These are phyloP conservation scores for Quercus berberidifolia DNA, from an alignment of 306 rosid species.

Conservation along the genomic window DNA sequence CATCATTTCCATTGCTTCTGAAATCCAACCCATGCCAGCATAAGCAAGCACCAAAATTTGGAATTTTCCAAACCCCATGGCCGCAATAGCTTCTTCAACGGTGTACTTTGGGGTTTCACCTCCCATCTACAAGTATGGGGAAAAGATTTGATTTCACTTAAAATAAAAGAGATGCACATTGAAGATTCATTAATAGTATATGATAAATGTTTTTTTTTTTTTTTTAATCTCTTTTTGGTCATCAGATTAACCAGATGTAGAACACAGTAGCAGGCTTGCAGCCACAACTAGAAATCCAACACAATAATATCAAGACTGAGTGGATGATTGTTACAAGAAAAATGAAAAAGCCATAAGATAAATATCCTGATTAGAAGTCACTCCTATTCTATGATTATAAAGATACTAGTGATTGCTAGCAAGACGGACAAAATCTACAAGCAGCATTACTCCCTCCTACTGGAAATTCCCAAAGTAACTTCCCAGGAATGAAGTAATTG, in stretches of 20 bases:
- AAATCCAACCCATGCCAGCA: constrained; percentile 94
- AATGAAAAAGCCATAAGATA: background rate
- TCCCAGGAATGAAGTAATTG: background rate
- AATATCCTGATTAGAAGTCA: background rate
- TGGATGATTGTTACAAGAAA: background rate
- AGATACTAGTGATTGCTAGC: background rate
- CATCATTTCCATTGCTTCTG: constrained; percentile 99
- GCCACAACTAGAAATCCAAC: background rate
- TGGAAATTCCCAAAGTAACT: background rate
- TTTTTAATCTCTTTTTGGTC: background rate
- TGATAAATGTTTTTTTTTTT: background rate
- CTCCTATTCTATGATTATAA: background rate
- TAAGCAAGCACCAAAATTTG: constrained; percentile 78
- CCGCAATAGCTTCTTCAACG: constrained; percentile 79
- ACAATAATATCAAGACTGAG: background rate
- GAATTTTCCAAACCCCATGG: constrained; percentile 82
- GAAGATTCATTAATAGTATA: background rate
- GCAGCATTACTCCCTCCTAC: background rate
- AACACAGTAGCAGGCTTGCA: background rate
- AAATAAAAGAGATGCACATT: background rate
- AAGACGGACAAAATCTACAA: background rate
- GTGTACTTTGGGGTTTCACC: constrained; percentile 44
- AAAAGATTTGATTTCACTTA: constrained; percentile 4
- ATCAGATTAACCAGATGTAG: background rate
- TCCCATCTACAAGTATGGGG: constrained; percentile 31